Evolutionary conservation across 495 filamentous ascomycete species (phyloP).

Genomic region (Penicillium crystallinum): DNA sequence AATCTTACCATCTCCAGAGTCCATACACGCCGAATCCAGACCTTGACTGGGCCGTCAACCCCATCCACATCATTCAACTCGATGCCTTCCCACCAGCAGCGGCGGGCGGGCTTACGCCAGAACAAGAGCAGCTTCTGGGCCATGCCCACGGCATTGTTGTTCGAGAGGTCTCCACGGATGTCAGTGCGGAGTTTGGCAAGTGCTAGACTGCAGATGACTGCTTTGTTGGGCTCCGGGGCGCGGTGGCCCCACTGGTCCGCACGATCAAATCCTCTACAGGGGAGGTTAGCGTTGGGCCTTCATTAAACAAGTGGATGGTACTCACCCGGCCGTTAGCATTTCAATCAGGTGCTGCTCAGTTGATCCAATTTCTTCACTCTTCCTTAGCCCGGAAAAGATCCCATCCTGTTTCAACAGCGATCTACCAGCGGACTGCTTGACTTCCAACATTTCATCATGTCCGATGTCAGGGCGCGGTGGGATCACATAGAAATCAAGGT

Average conservation of each 20-base stretch:
- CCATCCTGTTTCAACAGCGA: constrained; percentile 86
- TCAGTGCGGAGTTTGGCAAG: constrained; percentile 90
- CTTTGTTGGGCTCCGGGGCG: constrained; percentile 93
- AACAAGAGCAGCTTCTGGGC: constrained; percentile 97
- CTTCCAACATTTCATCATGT: constrained; percentile 87
- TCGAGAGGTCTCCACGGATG: constrained; percentile 71
- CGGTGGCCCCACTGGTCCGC: constrained; percentile 95
- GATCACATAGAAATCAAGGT: constrained; percentile 96
- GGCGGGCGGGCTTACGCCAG: constrained; percentile 92
- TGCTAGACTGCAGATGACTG: constrained; percentile 94
- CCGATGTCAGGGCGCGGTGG: constrained; percentile 82
- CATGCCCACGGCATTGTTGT: constrained; percentile 88
- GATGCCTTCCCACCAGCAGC: constrained; percentile 99
- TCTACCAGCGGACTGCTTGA: constrained; percentile 88
- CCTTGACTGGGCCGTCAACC: constrained; percentile 85
- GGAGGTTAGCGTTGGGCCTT: constrained; percentile 12
- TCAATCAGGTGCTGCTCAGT: constrained; percentile 99
- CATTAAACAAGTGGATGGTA: constrained; percentile 4
- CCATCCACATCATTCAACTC: constrained; percentile 87
- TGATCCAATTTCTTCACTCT: constrained; percentile 91
- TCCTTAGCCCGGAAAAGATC: constrained; percentile 90
- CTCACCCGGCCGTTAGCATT: constrained; percentile 97
- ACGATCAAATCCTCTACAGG: constrained; percentile 82
- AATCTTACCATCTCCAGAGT: constrained; percentile 88
- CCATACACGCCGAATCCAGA: constrained; percentile 98